phyloP scores from a whole-genome alignment of 192 early-diverging fungal genomes.

The Backusella circina region DNA sequence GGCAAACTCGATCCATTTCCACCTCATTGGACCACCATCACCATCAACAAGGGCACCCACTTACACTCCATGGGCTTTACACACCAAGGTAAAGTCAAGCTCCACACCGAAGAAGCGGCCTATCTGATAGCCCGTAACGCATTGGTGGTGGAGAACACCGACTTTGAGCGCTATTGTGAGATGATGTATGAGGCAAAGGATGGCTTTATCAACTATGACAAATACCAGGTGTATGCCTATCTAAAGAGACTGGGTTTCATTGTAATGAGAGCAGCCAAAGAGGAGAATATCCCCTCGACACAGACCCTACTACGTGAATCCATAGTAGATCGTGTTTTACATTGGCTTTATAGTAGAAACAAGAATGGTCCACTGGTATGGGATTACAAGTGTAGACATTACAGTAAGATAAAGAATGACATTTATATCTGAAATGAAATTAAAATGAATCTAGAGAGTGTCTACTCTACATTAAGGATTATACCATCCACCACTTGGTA shows the following conservation, averaged over 20 bases:
- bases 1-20: constrained; percentile 12
- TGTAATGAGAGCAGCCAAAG: constrained; percentile 32
- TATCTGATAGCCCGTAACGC: constrained; percentile 43
- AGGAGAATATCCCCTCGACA: no score
- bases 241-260: constrained; percentile 51
- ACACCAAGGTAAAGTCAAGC: constrained; percentile 28
- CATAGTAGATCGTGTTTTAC: neutral
- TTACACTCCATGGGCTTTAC: constrained; percentile 46
- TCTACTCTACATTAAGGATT: constrained; percentile 13
- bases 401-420: constrained; percentile 4
- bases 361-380: neutral
- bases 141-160: constrained; percentile 24
- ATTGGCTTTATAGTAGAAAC: neutral
- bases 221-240: constrained; percentile 47
- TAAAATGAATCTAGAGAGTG: neutral
- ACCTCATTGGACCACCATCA: constrained; percentile 27
- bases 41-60: constrained; percentile 34
- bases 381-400: constrained; percentile 6
- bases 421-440: neutral
- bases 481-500: constrained; percentile 18
- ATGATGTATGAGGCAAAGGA: constrained; percentile 14
- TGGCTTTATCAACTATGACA: constrained; percentile 34
- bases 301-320: no score
- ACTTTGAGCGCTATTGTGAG: constrained; percentile 36
- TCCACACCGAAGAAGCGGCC: constrained; percentile 48